These are phyloP conservation scores for Pichia insulana DNA, from an alignment of 805 yeast genomes.

Conservation along the genomic window DNA sequence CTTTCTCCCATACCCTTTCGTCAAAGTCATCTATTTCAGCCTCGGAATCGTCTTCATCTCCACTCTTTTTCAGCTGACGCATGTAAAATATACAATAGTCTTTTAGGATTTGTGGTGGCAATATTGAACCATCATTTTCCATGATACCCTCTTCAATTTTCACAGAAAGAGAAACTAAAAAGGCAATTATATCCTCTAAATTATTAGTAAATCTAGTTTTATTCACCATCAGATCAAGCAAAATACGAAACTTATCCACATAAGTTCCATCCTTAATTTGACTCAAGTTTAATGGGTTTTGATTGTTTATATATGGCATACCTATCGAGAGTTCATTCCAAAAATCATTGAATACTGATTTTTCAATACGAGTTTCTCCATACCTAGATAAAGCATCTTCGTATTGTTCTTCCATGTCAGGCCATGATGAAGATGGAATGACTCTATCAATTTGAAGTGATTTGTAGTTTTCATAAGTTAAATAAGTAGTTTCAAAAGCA, in stretches of 20 bases:
- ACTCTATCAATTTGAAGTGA: conserved; percentile 8
- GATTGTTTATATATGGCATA: conserved; percentile 9
- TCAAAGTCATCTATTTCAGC: conserved; percentile 2
- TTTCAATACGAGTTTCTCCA: not conserved
- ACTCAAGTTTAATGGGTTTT: conserved; percentile 5
- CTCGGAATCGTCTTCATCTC: not conserved
- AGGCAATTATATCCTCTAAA: conserved; percentile 5
- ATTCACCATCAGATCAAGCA: conserved; percentile 9
- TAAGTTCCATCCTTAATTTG: conserved; percentile 4
- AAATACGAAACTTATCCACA: conserved; percentile 12
- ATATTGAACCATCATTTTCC: conserved; percentile 1
- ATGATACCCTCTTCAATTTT: conserved; percentile 2
- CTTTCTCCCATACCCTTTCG: conserved; percentile 2
- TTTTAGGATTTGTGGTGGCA: conserved; percentile 5
- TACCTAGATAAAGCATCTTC: not conserved
- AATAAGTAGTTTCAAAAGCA: conserved; percentile 8
- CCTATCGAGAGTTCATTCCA: conserved; percentile 7
- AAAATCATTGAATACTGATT: conserved; percentile 2
- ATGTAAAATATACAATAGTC: conserved; percentile 2
- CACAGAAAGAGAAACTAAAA: conserved; percentile 2
- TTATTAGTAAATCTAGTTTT: conserved; percentile 3
- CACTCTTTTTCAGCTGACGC: not conserved
- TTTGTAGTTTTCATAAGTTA: conserved; percentile 7
- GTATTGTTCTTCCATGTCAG: conserved; percentile 4
- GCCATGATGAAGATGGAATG: conserved; percentile 6